Base-by-base conservation (phyloP, 495 filamentous ascomycete species). In the Mytilinidion resinicola region DNA sequence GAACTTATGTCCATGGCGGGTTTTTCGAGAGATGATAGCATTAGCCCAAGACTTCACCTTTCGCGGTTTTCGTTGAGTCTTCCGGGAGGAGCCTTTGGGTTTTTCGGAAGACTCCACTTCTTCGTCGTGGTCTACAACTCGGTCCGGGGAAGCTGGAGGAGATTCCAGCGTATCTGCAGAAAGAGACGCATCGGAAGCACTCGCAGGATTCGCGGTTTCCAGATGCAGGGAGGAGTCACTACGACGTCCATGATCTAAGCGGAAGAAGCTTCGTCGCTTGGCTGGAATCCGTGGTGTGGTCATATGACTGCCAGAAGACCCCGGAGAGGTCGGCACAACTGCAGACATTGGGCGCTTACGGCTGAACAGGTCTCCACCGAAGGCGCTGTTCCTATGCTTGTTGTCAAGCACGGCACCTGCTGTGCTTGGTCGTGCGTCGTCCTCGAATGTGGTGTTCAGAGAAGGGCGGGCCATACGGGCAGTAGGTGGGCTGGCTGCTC, bases 31-130 rank as follows among this genome's bases (percentile, higher is more conserved):
- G 37, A 93, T 69, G 58, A 93, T 85, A 17, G 86, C 82, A 25
- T 85, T 87, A 37, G 88, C 88, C 88, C 89, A 92, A 1, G 83
- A 82, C 60, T 85, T 88, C 53, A 91, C 87, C 70, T 85, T 89
- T 68, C 89, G 88, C 62, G 87, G 82, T 67, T 84, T 86, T 70
- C 88, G 88, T 42, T 74, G 77, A 12, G 73, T 66, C 68, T 88
- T 90, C 60, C 76, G 66, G 51, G 51, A 48, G 11, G 35, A n/a
- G 15, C 25, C 7, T 33, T 67, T 64, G 9, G 0, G 10, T 39
- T 59, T 69, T 34, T 53, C 57, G 46, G 57, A 14, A 47, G 41
- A 37, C 10, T 49, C 20, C 2, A 21, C 1, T 15, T 20, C 41
- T 0, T 66, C 59, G 8, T 53, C 59, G 17, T 61, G 43, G 10